Percentiles rank a stretch among this genome's conserved stretches.
Evolutionary conservation across 2,329 filamentous ascomycete genomes (phyloP).

Genomic region (Sarocladiaceae sp.): DNA sequence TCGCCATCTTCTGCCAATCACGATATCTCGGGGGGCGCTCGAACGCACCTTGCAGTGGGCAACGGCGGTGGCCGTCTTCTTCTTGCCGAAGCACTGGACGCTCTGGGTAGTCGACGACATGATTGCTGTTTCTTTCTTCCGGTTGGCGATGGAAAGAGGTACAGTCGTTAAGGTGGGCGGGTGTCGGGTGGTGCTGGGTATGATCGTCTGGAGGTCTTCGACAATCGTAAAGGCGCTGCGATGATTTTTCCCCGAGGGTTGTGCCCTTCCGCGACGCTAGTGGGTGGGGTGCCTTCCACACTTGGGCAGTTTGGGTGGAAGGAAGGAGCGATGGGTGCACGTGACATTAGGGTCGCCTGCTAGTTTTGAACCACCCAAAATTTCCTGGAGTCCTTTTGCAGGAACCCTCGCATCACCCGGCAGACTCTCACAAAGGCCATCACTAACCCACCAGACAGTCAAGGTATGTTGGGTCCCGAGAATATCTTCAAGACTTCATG

Average conservation of each 20-base stretch:
- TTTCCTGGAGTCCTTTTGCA: not conserved
- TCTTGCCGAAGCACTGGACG: slow-evolving; percentile 99
- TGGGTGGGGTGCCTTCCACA: not conserved
- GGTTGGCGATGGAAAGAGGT: slow-evolving; percentile 11
- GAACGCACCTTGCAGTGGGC: slow-evolving; percentile 82
- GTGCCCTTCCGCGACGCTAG: slow-evolving; percentile 11
- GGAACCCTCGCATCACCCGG: not conserved
- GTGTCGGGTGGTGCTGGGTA: not conserved
- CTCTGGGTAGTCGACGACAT: slow-evolving; percentile 69
- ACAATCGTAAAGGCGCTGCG: not conserved
- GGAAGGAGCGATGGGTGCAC: slow-evolving; percentile 5
- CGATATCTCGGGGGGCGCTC: not conserved
- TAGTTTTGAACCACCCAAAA: slow-evolving; percentile 17
- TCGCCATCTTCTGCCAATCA: not conserved
- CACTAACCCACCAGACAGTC: slow-evolving; percentile 19
- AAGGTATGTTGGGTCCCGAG: slow-evolving; percentile 27
- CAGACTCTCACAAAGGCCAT: slow-evolving; percentile 9
- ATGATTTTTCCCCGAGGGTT: slow-evolving; percentile 12
- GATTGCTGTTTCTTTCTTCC: slow-evolving; percentile 40
- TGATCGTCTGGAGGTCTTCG: not conserved
- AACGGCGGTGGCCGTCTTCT: slow-evolving; percentile 85
- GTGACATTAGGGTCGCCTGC: slow-evolving; percentile 11
- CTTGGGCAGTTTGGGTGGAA: not conserved
- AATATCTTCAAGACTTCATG: not conserved
- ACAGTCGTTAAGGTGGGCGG: slow-evolving; percentile 16